Evolutionary conservation across 2,329 filamentous ascomycete species (phyloP).

Genomic region (Pseudogymnoascus sp.): DNA sequence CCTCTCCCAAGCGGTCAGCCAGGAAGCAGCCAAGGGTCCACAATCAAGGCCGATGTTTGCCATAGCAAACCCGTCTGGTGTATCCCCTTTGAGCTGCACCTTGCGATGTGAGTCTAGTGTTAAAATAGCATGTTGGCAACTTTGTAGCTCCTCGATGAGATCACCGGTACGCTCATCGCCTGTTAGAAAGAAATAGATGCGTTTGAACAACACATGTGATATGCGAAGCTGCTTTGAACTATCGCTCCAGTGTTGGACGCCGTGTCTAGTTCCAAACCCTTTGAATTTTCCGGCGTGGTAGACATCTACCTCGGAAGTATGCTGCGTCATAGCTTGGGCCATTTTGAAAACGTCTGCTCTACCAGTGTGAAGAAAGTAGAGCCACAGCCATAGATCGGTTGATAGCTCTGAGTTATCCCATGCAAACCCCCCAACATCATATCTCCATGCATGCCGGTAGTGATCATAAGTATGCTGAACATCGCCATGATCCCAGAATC

Average conservation of each 20-base stretch:
- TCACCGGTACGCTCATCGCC: slow-evolving; percentile 45
- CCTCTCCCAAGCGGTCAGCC: slow-evolving; percentile 12
- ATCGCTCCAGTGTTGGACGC: slow-evolving; percentile 56
- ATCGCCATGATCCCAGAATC: slow-evolving; percentile 58
- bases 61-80: slow-evolving; percentile 7
- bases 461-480: slow-evolving; percentile 57
- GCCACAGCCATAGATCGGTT: slow-evolving; percentile 57
- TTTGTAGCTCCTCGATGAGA: slow-evolving; percentile 41
- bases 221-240: slow-evolving; percentile 58
- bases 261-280: slow-evolving; percentile 56
- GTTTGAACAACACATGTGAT: slow-evolving; percentile 46
- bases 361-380: slow-evolving; percentile 54
- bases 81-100: neutral
- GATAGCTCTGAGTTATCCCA: slow-evolving; percentile 62
- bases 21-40: slow-evolving; percentile 8
- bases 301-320: slow-evolving; percentile 56
- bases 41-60: slow-evolving; percentile 12
- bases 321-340: slow-evolving; percentile 52
- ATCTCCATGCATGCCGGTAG: slow-evolving; percentile 55
- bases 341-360: slow-evolving; percentile 52
- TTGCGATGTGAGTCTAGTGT: slow-evolving; percentile 13
- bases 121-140: neutral
- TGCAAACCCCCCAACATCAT: slow-evolving; percentile 57
- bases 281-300: slow-evolving; percentile 54
- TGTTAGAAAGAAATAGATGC: slow-evolving; percentile 30